Percentiles rank a stretch among this genome's conserved stretches.
Evolutionary conservation across 331 rosid genomes (phyloP).

Genomic region (Pyracantha coccinea): DNA sequence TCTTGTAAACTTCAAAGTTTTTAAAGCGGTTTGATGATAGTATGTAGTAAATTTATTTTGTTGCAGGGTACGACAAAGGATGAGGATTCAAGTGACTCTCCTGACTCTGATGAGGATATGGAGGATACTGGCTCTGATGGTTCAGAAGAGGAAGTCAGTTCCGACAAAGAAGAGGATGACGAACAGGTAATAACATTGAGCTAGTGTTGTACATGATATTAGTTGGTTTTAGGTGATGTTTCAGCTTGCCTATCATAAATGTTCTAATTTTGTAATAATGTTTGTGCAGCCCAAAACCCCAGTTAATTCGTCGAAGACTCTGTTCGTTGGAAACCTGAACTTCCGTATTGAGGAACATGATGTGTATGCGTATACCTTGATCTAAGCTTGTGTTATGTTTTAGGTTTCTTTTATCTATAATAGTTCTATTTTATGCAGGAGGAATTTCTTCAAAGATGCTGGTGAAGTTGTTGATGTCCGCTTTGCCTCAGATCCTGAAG

Average conservation of each 20-base stretch:
- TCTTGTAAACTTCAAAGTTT: neutral
- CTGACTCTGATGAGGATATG: too few species aligned
- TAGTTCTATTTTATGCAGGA: conserved; percentile 26
- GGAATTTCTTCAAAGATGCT: conserved; percentile 50
- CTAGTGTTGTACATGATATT: neutral
- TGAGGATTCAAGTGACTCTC: too few species aligned
- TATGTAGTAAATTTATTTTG: neutral
- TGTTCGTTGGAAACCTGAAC: conserved; percentile 69
- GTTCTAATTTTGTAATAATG: neutral
- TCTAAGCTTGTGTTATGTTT: neutral
- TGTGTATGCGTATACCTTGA: conserved; percentile 41
- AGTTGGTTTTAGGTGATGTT: neutral
- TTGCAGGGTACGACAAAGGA: conserved; percentile 3
- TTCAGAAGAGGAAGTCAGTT: conserved; percentile 1
- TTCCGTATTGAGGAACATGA: conserved; percentile 38
- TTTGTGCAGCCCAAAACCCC: conserved; percentile 65
- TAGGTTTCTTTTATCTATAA: conserved; percentile 8
- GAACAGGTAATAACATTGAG: conserved; percentile 1
- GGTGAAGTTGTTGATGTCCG: conserved; percentile 75
- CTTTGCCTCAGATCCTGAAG: conserved; percentile 31
- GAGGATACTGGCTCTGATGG: too few species aligned
- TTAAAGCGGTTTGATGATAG: neutral
- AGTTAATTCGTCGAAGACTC: conserved; percentile 38
- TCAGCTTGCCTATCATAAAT: neutral
- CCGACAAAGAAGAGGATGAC: conserved; percentile 16